Percentiles rank a stretch among this genome's conserved stretches.
These are phyloP conservation scores for Scheffersomyces segobiensis DNA, from an alignment of 1,139 yeast genomes.

Conservation along the genomic window DNA sequence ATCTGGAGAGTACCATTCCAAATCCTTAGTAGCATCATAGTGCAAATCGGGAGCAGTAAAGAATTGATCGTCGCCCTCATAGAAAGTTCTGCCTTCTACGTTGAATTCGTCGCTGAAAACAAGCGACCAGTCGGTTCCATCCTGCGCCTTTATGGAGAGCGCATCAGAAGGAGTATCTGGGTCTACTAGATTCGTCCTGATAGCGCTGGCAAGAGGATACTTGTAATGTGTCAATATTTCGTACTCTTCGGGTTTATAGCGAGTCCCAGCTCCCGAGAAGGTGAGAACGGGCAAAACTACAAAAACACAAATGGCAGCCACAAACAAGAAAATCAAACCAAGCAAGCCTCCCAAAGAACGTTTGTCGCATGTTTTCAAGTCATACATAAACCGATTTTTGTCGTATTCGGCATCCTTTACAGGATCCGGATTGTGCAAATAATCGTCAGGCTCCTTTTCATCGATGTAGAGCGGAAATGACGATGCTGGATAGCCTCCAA, in stretches of 20 bases:
- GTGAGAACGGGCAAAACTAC: constrained; percentile 28
- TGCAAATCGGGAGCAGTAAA: constrained; percentile 28
- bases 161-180: constrained; percentile 27
- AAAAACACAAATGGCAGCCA: constrained; percentile 23
- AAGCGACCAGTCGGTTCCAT: constrained; percentile 25
- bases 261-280: constrained; percentile 22
- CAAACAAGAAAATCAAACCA: constrained; percentile 19
- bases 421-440: constrained; percentile 33
- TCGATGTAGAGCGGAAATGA: constrained; percentile 30
- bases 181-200: constrained; percentile 26
- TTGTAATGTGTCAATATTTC: constrained; percentile 24
- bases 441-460: constrained; percentile 32
- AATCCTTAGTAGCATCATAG: constrained; percentile 31
- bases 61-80: constrained; percentile 34
- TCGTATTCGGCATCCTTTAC: constrained; percentile 31
- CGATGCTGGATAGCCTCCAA: constrained; percentile 34
- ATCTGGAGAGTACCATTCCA: constrained; percentile 37
- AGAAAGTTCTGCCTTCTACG: constrained; percentile 31
- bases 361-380: constrained; percentile 24
- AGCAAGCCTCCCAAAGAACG: constrained; percentile 23
- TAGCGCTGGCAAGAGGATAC: constrained; percentile 25
- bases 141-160: constrained; percentile 13
- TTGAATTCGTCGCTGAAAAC: constrained; percentile 32
- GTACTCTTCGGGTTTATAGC: constrained; percentile 16
- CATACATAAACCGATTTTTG: constrained; percentile 24